A percentile compares a stretch with the other conserved stretches of the same genome.
phyloP scores from a whole-genome alignment of 2,329 filamentous ascomycete species.

The Pleoardoris graminearum region DNA sequence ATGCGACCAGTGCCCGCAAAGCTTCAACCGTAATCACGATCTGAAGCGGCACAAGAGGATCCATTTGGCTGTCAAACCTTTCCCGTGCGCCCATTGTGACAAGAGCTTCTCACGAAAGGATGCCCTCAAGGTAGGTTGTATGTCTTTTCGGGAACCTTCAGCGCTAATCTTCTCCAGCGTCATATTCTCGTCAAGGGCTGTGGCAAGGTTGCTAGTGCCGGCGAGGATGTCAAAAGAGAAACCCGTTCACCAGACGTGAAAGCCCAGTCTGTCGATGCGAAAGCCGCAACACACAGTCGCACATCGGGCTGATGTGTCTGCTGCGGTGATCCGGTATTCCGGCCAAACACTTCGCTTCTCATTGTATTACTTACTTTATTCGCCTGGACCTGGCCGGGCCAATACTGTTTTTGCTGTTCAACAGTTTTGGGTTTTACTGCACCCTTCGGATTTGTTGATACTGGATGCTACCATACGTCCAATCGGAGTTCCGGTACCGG shows the following conservation, averaged over 20 bases:
- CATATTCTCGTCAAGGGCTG: conserved; percentile 71
- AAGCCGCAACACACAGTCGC: conserved; percentile 30
- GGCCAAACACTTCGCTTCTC: conserved; percentile 28
- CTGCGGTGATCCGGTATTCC: conserved; percentile 6
- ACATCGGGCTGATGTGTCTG: conserved; percentile 18
- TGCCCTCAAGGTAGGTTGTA: conserved; percentile 79
- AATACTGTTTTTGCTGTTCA: conserved; percentile 30
- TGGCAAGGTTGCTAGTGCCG: conserved; percentile 53
- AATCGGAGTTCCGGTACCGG: conserved; percentile 23
- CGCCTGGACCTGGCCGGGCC: conserved; percentile 18
- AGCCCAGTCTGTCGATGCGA: conserved; percentile 34
- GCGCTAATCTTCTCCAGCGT: conserved; percentile 53
- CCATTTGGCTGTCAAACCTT: conserved; percentile 93
- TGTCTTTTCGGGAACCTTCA: conserved; percentile 8
- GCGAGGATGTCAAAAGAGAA: conserved; percentile 41
- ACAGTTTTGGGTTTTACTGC: conserved; percentile 29
- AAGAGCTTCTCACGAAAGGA: conserved; percentile 98
- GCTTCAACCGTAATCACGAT: conserved; percentile 96
- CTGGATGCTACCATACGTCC: conserved; percentile 25
- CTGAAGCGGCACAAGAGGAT: conserved; percentile 95
- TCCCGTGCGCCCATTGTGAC: conserved; percentile 86
- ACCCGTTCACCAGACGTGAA: conserved; percentile 38
- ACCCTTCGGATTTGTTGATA: conserved; percentile 28
- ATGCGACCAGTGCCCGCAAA: conserved; percentile 88
- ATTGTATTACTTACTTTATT: conserved; percentile 41